phyloP scores from a whole-genome alignment of 495 filamentous ascomycete species.

The Corynascus novoguineensis region DNA sequence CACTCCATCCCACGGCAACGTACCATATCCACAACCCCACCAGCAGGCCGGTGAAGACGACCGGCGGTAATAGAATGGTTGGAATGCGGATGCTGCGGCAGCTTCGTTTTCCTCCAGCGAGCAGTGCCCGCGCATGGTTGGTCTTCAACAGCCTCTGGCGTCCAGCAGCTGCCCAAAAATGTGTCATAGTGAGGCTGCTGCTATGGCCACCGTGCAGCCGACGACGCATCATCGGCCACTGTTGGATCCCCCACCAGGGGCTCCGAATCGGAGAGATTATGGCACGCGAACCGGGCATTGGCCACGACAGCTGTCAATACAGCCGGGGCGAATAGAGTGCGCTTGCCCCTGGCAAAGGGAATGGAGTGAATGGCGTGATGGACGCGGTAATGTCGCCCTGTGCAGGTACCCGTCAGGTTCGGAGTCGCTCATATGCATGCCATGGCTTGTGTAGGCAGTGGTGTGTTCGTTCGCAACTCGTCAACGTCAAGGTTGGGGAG shows the following conservation, averaged over 20 bases:
- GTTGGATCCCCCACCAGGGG: slow-evolving; percentile 8
- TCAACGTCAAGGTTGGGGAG: slow-evolving; percentile 6
- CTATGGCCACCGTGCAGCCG: slow-evolving; percentile 12
- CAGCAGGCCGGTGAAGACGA: slow-evolving; percentile 61
- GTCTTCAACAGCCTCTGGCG: background rate
- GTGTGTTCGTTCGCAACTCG: slow-evolving; percentile 30
- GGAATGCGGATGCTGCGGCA: slow-evolving; percentile 43
- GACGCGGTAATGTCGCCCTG: slow-evolving; percentile 13
- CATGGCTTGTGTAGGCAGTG: slow-evolving; percentile 21
- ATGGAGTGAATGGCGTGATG: slow-evolving; percentile 14
- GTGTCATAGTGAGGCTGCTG: slow-evolving; percentile 8
- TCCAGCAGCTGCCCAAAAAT: slow-evolving; percentile 10
- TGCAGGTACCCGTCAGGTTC: slow-evolving; percentile 10
- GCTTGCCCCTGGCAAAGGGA: too few relatives aligned
- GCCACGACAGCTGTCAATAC: slow-evolving; percentile 12
- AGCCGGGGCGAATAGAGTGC: too few relatives aligned
- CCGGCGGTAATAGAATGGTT: slow-evolving; percentile 55
- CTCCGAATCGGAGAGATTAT: slow-evolving; percentile 6
- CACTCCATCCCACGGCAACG: background rate
- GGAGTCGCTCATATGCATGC: slow-evolving; percentile 18
- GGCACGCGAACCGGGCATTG: slow-evolving; percentile 8
- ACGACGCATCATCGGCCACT: background rate
- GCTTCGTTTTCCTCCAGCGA: background rate
- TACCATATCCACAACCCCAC: slow-evolving; percentile 61
- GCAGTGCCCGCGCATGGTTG: background rate